Base-by-base conservation (phyloP, 192 early-diverging fungal genomes). In the Phlyctochytrium arcticum region DNA sequence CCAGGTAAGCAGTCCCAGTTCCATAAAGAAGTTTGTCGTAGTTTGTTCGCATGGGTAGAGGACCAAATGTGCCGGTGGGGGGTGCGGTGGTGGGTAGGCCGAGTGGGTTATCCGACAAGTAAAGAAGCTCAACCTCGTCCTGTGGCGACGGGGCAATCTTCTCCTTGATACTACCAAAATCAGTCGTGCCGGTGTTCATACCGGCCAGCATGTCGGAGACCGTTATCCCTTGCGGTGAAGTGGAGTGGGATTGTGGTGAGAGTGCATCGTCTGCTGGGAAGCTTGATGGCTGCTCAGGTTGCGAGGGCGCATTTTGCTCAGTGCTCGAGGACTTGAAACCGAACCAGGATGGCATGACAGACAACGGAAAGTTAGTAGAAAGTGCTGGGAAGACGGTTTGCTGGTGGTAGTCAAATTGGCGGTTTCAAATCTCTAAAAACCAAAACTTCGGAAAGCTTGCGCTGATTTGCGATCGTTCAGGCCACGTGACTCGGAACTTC, bases 1-100 rank as follows among this genome's bases (percentile, higher is more conserved):
- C 48, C 5, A 83, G 48, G 57, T 85, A 85, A 6, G 77, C 78
- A 12, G 68, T 65, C 2, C 83, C 83, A 23, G 75, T 76, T 4
- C 80, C 79, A 54, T 85, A 85, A 27, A 74, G 54, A 50, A 82
- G 55, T 39, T 82, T 81, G 62, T 85, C 80, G 44, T 56, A 75
- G 49, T 63, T 61, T 7, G 78, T 84, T 35, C 83, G 53, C 83
- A 85, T 85, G 9, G 83, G 83, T 39, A 85, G 47, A 15, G 80
- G 80, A 12, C 77, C 79, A 58, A 82, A 78, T 7, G 66, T 68
- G 2, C 83, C 83, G 6, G 63, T 61, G 19, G 63, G 60, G 24
- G 60, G 53, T 48, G 65, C 60, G 23, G 48, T 54, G 29, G 69
- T 50, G 6, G 48, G 60, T 31, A 57, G 57, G 23, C 36, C 70